Evolutionary conservation across 1,284 basidiomycete species (phyloP).

Genomic region (Ceratobasidium sp.): DNA sequence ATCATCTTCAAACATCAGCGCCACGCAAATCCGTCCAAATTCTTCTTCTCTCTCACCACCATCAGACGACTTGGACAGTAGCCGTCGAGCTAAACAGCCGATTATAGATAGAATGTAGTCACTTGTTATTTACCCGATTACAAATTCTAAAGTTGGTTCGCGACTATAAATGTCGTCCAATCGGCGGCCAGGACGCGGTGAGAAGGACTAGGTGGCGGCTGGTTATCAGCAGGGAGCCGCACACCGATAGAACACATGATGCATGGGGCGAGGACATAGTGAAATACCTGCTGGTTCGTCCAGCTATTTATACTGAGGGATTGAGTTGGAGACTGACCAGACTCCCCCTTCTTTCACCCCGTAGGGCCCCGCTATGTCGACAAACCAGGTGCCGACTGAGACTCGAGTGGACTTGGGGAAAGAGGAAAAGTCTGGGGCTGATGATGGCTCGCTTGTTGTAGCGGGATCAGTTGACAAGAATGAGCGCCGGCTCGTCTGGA

Average conservation of each 20-base stretch:
- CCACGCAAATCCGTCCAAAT: too few species aligned
- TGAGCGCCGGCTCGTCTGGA: slow-evolving; percentile 20
- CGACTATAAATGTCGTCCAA: slow-evolving; percentile 31
- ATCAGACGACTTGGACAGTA: too few species aligned
- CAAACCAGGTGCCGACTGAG: slow-evolving; percentile 3
- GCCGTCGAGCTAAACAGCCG: too few species aligned
- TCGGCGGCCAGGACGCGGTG: neutral
- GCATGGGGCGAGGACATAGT: neutral
- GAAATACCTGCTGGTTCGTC: neutral
- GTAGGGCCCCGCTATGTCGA: neutral
- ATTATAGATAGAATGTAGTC: too few species aligned
- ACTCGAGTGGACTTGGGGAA: slow-evolving; percentile 2
- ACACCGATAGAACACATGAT: too few species aligned
- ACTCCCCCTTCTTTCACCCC: slow-evolving; percentile 9
- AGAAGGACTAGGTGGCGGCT: neutral
- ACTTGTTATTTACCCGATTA: neutral
- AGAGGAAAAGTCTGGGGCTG: neutral
- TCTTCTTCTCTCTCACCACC: too few species aligned
- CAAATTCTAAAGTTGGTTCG: neutral
- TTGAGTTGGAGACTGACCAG: neutral
- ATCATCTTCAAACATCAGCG: too few species aligned
- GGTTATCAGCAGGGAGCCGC: neutral
- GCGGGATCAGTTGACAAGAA: neutral
- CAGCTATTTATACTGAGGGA: neutral
- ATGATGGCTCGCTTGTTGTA: neutral